Evolutionary conservation across 2,329 filamentous ascomycete species (phyloP).

Genomic region (Zymoseptoria passerinii): DNA sequence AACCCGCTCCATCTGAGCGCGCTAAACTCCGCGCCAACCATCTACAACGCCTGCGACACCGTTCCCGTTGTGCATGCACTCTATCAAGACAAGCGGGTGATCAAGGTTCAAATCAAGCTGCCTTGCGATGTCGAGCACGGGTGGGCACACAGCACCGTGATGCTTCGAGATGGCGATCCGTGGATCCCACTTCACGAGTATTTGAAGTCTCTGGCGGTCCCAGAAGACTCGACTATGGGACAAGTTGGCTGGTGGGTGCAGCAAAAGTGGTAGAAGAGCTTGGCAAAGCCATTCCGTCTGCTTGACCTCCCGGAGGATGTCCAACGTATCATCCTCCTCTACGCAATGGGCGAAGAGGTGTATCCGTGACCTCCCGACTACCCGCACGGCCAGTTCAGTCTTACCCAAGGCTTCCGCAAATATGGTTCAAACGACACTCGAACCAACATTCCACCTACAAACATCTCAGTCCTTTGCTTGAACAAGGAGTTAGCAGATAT

Average conservation of each 20-base stretch:
- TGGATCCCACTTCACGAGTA: neutral
- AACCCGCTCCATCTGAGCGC: conserved; percentile 4
- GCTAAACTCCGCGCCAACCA: neutral
- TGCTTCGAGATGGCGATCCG: conserved; percentile 1
- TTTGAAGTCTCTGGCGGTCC: neutral
- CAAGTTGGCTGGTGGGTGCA: neutral
- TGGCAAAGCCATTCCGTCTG: neutral
- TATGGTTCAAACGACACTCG: neutral
- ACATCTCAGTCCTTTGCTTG: conserved; percentile 3
- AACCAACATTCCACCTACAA: conserved; percentile 1
- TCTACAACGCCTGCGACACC: neutral
- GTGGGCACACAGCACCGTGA: neutral
- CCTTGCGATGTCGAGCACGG: neutral
- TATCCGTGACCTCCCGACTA: neutral
- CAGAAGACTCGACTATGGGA: neutral
- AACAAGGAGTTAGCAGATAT: conserved; percentile 3
- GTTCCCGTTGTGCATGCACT: neutral
- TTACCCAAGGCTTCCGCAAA: neutral
- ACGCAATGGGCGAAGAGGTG: conserved; percentile 3
- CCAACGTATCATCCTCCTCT: conserved; percentile 1
- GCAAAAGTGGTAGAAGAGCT: neutral
- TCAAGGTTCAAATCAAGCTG: conserved; percentile 6
- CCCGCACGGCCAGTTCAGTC: no score
- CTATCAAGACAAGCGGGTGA: neutral
- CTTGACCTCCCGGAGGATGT: neutral